Conservation (phyloP, 2,329 filamentous ascomycete genomes). For the Orbilia blumenaviensis region DNA sequence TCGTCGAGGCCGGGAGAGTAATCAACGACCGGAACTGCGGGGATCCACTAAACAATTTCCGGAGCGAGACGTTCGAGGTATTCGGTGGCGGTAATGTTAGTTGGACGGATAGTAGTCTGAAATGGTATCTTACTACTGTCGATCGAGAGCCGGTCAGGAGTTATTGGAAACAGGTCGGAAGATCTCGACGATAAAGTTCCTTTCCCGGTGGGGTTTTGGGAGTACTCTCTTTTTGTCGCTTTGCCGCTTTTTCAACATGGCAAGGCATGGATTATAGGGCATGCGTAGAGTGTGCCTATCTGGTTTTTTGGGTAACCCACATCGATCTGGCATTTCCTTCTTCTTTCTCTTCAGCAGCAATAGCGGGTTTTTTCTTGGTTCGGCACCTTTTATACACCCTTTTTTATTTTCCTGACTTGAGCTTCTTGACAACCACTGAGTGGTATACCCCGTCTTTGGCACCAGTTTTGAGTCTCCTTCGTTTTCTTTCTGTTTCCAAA, state of each 20-base stretch:
- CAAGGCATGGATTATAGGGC: neutral
- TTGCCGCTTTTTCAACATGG: slow-evolving; percentile 32
- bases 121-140: slow-evolving; percentile 88
- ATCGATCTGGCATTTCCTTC: slow-evolving; percentile 27
- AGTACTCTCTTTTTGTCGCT: neutral
- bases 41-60: slow-evolving; percentile 81
- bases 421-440: slow-evolving; percentile 1
- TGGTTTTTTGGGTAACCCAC: slow-evolving; percentile 12
- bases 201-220: neutral
- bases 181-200: neutral
- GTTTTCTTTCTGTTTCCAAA: neutral
- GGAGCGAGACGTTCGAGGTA: slow-evolving; percentile 73
- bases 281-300: neutral
- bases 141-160: slow-evolving; percentile 64
- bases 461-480: neutral
- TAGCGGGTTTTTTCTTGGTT: slow-evolving; percentile 3
- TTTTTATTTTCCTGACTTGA: neutral
- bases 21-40: slow-evolving; percentile 78
- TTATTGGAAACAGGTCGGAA: slow-evolving; percentile 44
- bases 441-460: slow-evolving; percentile 8
- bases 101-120: slow-evolving; percentile 85
- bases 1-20: slow-evolving; percentile 81
- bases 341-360: slow-evolving; percentile 18
- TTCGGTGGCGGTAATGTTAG: slow-evolving; percentile 79
- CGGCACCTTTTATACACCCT: neutral